These are phyloP conservation scores for Xylaria cubensis DNA, from an alignment of 495 filamentous ascomycete species.

Conservation along the genomic window DNA sequence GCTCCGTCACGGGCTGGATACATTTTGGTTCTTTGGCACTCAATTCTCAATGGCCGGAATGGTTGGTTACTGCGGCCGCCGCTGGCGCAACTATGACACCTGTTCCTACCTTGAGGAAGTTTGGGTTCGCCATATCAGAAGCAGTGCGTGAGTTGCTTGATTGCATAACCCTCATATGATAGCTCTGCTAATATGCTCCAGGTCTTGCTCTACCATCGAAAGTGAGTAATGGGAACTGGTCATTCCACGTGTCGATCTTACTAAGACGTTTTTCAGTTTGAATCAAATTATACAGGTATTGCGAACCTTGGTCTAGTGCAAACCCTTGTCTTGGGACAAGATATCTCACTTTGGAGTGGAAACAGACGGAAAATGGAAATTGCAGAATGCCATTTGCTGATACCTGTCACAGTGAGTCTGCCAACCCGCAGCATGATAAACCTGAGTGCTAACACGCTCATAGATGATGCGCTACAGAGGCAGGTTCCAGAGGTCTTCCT, in stretches of 20 bases:
- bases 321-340: constrained; percentile 59
- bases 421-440: background rate
- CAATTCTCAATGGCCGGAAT: constrained; percentile 59
- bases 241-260: background rate
- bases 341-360: constrained; percentile 71
- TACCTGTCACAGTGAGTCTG: constrained; percentile 53
- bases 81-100: constrained; percentile 63
- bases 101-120: constrained; percentile 62
- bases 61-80: constrained; percentile 60
- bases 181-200: constrained; percentile 13
- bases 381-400: constrained; percentile 64
- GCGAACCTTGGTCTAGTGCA: constrained; percentile 62
- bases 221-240: constrained; percentile 27
- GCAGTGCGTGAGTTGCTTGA: constrained; percentile 52
- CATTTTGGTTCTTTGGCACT: constrained; percentile 63
- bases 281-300: constrained; percentile 64
- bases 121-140: constrained; percentile 69
- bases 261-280: constrained; percentile 45
- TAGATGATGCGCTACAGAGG: constrained; percentile 55
- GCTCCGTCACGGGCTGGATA: constrained; percentile 61
- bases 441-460: background rate
- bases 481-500: constrained; percentile 55
- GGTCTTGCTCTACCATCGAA: constrained; percentile 52
- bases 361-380: constrained; percentile 73
- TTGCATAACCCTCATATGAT: background rate